phyloP scores from a whole-genome alignment of 108 stramenopile genomes.

The Nannochloropsis salina region DNA sequence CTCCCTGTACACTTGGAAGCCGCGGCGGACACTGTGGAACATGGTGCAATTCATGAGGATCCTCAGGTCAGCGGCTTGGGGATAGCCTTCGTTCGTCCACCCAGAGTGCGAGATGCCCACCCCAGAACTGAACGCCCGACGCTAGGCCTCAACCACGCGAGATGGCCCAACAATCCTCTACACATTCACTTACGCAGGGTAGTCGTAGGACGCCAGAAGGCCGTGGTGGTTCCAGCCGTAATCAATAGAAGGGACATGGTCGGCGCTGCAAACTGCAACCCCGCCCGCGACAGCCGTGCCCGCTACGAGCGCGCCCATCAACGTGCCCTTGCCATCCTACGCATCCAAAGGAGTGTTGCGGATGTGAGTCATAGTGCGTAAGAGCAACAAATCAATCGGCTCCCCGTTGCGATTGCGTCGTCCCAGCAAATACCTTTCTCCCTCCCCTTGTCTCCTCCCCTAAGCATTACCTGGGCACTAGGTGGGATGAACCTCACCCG shows the following conservation, averaged over 20 bases:
- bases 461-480: not conserved
- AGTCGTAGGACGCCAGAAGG: constrained; percentile 50
- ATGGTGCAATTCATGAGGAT: not conserved
- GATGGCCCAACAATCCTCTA: too few relatives aligned
- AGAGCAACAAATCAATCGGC: not conserved
- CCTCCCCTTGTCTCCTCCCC: not conserved
- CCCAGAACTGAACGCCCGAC: too few relatives aligned
- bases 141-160: too few relatives aligned
- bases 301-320: constrained; percentile 6
- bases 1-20: constrained; percentile 98
- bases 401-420: too few relatives aligned
- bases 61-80: too few relatives aligned
- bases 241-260: constrained; percentile 48
- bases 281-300: constrained; percentile 9
- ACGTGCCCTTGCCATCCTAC: not conserved
- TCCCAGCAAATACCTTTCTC: not conserved
- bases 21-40: constrained; percentile 75
- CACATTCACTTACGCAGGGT: constrained; percentile 45
- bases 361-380: not conserved
- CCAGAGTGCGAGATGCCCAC: too few relatives aligned
- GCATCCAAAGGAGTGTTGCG: not conserved
- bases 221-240: constrained; percentile 55
- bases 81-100: too few relatives aligned
- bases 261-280: constrained; percentile 25
- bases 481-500: not conserved